Percentiles rank a stretch among this genome's conserved stretches.
phyloP scores from a whole-genome alignment of 805 yeast species.

The Lipomyces sp. region DNA sequence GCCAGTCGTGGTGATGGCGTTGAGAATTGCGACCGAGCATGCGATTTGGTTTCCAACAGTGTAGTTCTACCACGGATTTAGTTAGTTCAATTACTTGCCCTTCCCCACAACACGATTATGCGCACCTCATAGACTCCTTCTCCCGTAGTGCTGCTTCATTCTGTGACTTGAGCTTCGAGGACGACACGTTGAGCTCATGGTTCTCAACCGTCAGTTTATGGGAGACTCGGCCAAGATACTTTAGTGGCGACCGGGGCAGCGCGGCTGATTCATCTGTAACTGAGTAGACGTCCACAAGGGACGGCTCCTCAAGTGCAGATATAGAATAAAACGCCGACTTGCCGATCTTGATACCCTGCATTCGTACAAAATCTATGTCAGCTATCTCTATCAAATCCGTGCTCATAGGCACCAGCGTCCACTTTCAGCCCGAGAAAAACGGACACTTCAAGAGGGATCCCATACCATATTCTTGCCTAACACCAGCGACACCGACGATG shows the following conservation, averaged over 20 bases:
- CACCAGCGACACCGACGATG: conserved; percentile 24
- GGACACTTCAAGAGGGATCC: background rate
- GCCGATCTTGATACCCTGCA: conserved; percentile 30
- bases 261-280: background rate
- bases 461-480: conserved; percentile 32
- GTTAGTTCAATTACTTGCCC: background rate
- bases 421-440: background rate
- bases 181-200: conserved; percentile 14
- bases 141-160: conserved; percentile 26
- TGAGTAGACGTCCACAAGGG: conserved; percentile 23
- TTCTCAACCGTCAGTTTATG: conserved; percentile 38
- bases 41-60: conserved; percentile 20
- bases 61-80: conserved; percentile 8
- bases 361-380: background rate
- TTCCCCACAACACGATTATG: background rate
- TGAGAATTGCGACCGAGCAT: conserved; percentile 9
- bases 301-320: conserved; percentile 20
- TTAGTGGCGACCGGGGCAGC: conserved; percentile 5
- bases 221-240: conserved; percentile 37
- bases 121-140: conserved; percentile 24
- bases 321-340: conserved; percentile 15
- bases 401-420: background rate
- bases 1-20: conserved; percentile 29
- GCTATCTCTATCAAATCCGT: background rate
- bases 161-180: conserved; percentile 37